These are phyloP conservation scores for Closterium sp. DNA, from an alignment of 139 green algal species.

Conservation along the genomic window DNA sequence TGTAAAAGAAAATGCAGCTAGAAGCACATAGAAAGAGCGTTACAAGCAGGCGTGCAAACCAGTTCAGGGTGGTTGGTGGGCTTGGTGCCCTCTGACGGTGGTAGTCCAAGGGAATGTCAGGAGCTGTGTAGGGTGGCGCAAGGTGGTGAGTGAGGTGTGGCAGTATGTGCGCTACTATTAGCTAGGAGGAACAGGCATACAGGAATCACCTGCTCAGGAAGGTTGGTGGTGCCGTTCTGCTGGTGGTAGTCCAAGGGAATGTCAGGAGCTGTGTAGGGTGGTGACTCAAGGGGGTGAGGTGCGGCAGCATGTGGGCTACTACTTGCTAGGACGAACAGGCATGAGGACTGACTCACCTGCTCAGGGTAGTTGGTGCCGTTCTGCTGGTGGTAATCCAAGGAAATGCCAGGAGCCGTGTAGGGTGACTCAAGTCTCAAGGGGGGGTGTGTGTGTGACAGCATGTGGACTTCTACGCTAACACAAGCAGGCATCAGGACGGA, in stretches of 20 bases:
- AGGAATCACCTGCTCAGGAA: too few relatives aligned
- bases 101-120: not conserved
- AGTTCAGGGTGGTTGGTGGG: not conserved
- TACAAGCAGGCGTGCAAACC: not conserved
- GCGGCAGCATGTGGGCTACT: too few relatives aligned
- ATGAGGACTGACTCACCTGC: not conserved
- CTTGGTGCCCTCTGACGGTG: not conserved
- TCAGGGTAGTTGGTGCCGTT: not conserved
- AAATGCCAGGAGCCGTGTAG: not conserved
- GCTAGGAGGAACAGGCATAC: too few relatives aligned
- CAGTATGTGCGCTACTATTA: too few relatives aligned
- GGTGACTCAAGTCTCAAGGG: too few relatives aligned
- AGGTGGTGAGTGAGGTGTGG: too few relatives aligned
- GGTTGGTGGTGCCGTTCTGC: too few relatives aligned
- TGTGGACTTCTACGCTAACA: not conserved
- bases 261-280: too few relatives aligned
- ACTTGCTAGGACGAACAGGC: not conserved
- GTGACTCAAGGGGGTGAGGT: not conserved
- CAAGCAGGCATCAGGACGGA: not conserved
- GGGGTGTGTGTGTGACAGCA: not conserved
- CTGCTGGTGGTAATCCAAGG: not conserved
- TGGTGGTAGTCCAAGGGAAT: too few relatives aligned
- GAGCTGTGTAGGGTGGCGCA: too few relatives aligned
- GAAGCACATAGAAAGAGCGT: too few relatives aligned
- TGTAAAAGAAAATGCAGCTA: too few relatives aligned